These are phyloP conservation scores for Nicotiana rustica DNA, from an alignment of 305 asterid genomes.

Conservation along the genomic window DNA sequence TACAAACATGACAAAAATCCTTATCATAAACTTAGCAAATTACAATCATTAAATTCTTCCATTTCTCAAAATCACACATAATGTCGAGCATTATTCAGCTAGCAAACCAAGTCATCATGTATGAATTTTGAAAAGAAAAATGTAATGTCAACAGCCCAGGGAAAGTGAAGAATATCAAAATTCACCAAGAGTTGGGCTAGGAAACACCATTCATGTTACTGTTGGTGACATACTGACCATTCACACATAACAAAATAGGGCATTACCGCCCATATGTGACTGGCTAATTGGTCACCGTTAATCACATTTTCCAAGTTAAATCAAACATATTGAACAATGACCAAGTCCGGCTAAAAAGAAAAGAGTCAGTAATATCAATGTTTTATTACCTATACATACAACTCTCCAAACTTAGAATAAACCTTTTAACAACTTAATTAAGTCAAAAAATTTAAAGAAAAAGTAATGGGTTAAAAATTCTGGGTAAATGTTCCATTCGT, in stretches of 20 bases:
- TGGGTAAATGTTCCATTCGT: no score
- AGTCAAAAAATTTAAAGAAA: not conserved
- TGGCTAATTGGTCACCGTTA: slow-evolving; percentile 56
- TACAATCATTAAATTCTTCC: not conserved
- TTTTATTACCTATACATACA: not conserved
- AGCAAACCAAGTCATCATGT: not conserved
- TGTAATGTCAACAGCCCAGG: slow-evolving; percentile 40
- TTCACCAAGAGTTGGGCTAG: slow-evolving; percentile 38
- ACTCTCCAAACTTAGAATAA: no score
- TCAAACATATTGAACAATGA: not conserved
- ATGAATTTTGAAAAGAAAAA: slow-evolving; percentile 15
- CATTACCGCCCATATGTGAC: slow-evolving; percentile 38
- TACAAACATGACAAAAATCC: not conserved
- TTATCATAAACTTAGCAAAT: not conserved
- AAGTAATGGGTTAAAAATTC: not conserved
- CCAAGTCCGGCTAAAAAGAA: not conserved
- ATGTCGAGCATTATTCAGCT: not conserved
- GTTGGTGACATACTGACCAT: slow-evolving; percentile 59
- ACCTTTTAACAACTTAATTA: no score
- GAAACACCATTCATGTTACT: slow-evolving; percentile 41
- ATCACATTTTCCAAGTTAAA: not conserved
- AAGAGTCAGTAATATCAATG: not conserved
- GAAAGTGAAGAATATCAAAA: slow-evolving; percentile 8
- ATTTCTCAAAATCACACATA: not conserved
- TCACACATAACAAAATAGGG: slow-evolving; percentile 45